Evolutionary conservation across 257 asterid genomes (phyloP).

Genomic region (Echium plantagineum): DNA sequence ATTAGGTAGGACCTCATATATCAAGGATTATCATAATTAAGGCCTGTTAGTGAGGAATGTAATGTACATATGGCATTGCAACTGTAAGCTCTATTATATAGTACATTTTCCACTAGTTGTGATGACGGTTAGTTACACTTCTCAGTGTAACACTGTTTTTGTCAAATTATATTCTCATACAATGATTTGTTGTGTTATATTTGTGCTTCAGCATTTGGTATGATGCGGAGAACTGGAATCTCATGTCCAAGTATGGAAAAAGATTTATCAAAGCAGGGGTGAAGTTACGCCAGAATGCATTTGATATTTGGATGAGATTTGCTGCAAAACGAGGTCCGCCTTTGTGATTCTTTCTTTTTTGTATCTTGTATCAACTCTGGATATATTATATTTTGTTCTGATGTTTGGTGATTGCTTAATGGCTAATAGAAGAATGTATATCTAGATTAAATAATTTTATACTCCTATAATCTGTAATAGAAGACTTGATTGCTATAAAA

Average conservation of each 20-base stretch:
- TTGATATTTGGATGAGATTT: constrained; percentile 82
- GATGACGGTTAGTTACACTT: background rate
- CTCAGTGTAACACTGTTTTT: background rate
- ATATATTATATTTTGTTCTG: background rate
- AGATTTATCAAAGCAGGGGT: constrained; percentile 61
- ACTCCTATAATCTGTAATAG: background rate
- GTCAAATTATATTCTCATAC: constrained; percentile 3
- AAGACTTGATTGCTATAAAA: background rate
- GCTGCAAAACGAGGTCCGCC: constrained; percentile 59
- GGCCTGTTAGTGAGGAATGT: background rate
- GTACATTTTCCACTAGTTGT: background rate
- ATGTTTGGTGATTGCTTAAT: background rate
- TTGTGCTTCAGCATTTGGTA: constrained; percentile 58
- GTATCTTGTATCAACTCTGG: constrained; percentile 9
- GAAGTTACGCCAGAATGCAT: constrained; percentile 52
- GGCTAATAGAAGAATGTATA: background rate
- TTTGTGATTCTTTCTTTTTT: constrained; percentile 6
- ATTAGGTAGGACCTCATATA: too few species aligned
- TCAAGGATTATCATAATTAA: background rate
- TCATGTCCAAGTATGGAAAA: constrained; percentile 58
- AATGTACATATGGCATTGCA: background rate
- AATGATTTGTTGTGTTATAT: constrained; percentile 12
- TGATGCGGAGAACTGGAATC: constrained; percentile 52
- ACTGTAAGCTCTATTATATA: background rate
- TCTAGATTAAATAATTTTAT: background rate